Conservation (phyloP, 1,284 basidiomycete species). For the Trichosporon sp. region DNA sequence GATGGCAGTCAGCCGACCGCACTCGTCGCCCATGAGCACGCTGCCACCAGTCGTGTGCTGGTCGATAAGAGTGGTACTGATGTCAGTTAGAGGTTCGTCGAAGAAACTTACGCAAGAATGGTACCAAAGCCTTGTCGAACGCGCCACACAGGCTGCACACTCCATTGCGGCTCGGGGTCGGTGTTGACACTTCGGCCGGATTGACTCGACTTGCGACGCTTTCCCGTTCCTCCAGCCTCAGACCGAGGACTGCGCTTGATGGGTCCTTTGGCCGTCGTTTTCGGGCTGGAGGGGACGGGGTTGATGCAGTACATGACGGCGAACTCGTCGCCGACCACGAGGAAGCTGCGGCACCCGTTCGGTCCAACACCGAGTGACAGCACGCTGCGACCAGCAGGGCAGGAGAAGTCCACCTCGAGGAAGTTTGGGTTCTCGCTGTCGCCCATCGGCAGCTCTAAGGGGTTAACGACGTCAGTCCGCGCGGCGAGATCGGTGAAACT, state of each 20-base stretch:
- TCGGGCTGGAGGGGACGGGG: background rate
- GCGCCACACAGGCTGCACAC: slow-evolving; percentile 39
- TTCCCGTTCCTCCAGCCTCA: slow-evolving; percentile 33
- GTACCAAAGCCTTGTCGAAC: slow-evolving; percentile 48
- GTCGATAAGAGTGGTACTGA: slow-evolving; percentile 50
- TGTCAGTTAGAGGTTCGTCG: slow-evolving; percentile 44
- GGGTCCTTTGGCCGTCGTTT: slow-evolving; percentile 20
- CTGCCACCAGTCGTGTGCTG: slow-evolving; percentile 44
- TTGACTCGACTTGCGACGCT: slow-evolving; percentile 40
- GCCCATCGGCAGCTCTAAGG: slow-evolving; percentile 46
- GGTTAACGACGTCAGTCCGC: slow-evolving; percentile 56
- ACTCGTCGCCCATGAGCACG: slow-evolving; percentile 71
- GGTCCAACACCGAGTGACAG: slow-evolving; percentile 26
- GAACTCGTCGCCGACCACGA: slow-evolving; percentile 48
- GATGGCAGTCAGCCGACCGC: slow-evolving; percentile 66
- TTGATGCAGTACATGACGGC: slow-evolving; percentile 30
- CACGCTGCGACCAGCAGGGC: slow-evolving; percentile 39
- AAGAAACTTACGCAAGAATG: slow-evolving; percentile 39
- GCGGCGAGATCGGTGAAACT: slow-evolving; percentile 31
- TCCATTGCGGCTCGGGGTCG: slow-evolving; percentile 23
- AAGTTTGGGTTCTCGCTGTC: slow-evolving; percentile 29
- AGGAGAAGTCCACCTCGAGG: slow-evolving; percentile 44
- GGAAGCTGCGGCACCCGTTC: slow-evolving; percentile 7
- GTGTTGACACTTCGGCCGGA: slow-evolving; percentile 19
- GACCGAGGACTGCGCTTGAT: slow-evolving; percentile 32